A percentile compares a stretch with the other conserved stretches of the same genome.
phyloP scores from a whole-genome alignment of 1,284 basidiomycete species.

The Tilletia setariae region DNA sequence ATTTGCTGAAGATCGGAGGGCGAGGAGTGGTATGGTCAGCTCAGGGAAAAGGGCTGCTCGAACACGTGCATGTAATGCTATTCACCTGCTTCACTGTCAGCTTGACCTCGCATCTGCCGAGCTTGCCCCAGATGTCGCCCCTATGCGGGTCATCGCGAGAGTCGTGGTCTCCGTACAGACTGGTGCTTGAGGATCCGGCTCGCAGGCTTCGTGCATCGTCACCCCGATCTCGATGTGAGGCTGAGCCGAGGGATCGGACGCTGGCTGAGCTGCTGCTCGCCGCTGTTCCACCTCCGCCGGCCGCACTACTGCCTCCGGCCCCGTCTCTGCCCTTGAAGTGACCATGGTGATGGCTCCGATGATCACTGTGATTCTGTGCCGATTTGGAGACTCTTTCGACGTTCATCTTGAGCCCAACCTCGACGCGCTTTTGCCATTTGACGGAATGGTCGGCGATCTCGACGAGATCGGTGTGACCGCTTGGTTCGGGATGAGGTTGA shows the following conservation, averaged over 20 bases:
- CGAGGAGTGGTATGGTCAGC: not conserved
- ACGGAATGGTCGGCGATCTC: constrained; percentile 34
- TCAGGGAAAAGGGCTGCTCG: not conserved
- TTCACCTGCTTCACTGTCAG: constrained; percentile 39
- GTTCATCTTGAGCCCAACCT: constrained; percentile 39
- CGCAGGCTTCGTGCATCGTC: not conserved
- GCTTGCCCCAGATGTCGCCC: constrained; percentile 32
- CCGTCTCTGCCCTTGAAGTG: not conserved
- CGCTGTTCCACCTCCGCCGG: not conserved
- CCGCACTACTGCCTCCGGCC: not conserved
- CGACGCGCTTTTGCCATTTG: constrained; percentile 37
- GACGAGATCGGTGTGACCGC: constrained; percentile 31
- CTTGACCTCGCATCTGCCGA: constrained; percentile 37
- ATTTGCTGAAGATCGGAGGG: constrained; percentile 18
- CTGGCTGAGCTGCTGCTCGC: constrained; percentile 6
- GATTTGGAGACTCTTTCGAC: constrained; percentile 23
- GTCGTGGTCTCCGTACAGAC: not conserved
- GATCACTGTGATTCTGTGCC: not conserved
- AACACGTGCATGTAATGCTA: not conserved
- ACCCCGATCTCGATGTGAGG: constrained; percentile 10
- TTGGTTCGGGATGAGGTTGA: constrained; percentile 29
- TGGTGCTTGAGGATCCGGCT: not conserved
- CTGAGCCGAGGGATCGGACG: constrained; percentile 7
- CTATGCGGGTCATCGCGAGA: not conserved
- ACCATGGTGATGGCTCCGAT: not conserved